A percentile compares a stretch with the other conserved stretches of the same genome.
These are phyloP conservation scores for Setaria viridis DNA, from an alignment of 202 grass and related monocot species.

Conservation along the genomic window DNA sequence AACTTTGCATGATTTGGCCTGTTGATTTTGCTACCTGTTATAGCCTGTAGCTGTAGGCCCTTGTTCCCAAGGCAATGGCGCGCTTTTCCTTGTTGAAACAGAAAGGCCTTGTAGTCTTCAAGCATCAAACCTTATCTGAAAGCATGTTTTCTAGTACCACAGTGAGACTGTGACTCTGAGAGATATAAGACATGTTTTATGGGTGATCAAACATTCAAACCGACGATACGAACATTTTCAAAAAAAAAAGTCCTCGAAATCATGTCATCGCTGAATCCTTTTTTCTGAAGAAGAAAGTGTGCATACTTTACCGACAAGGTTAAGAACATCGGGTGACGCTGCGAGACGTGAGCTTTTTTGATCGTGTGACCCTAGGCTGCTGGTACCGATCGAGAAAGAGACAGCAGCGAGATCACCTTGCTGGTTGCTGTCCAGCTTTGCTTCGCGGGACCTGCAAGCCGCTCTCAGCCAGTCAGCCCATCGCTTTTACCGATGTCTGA, in stretches of 20 bases:
- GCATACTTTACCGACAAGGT: constrained; percentile 31
- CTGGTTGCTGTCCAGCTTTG: constrained; percentile 23
- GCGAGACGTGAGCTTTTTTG: constrained; percentile 26
- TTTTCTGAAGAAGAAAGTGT: neutral
- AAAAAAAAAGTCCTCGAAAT: neutral
- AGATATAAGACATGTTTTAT: too few relatives aligned
- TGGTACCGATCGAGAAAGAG: constrained; percentile 20
- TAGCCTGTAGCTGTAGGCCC: neutral
- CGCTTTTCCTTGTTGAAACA: neutral
- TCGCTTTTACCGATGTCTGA: neutral
- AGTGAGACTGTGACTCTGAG: too few relatives aligned
- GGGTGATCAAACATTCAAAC: neutral
- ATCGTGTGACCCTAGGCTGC: neutral
- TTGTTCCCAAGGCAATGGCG: neutral
- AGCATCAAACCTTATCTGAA: neutral
- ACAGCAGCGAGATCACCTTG: neutral
- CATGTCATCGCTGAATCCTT: constrained; percentile 6
- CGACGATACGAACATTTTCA: neutral
- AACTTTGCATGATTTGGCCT: neutral
- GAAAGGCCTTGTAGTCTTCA: neutral
- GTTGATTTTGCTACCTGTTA: neutral
- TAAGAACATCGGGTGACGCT: neutral
- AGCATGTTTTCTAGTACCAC: neutral
- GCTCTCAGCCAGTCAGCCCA: neutral
- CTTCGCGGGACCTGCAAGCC: constrained; percentile 1